Base-by-base conservation (phyloP, 129 eudicot genomes). In the Sambucus nigra region DNA sequence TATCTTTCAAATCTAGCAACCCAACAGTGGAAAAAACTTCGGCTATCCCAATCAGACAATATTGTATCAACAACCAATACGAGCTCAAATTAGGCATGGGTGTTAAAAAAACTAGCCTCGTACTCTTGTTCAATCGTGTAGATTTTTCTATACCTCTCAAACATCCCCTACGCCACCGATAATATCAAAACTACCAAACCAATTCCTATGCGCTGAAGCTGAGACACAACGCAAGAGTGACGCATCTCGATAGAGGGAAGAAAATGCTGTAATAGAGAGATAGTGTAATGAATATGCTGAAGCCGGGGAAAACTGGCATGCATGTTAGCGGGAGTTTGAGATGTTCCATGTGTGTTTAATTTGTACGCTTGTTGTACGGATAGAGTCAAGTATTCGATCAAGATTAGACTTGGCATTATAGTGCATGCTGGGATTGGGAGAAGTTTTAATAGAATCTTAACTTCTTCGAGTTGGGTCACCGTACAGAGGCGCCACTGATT, bases 291-390 rank as follows among this genome's bases (percentile, higher is more conserved):
- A 88, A 84, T 59, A 88, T 88, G 80, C 92, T 88, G 51, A 88
- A 82, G 38, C 92, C 91, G 0, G 97, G 97, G 38, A 88, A 88
- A 25, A 88, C 97, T 14, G 97, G 97, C 97, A 88, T 88, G 79
- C 97, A 88, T 32, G 94, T 88, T 49, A 88, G 94, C 0, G 97
- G 97, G 51, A 88, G 94, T 51, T 88, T 88, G 7, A 88, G 61
- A 53, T 55, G 79, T 14, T 94, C 97, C 64, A 88, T 51, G 49
- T 75, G 94, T 88, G 67, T 88, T 88, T 57, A 88, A 47, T 0
- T 94, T 88, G 54, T 84, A 88, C 11, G 97, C 97, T 40, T 88
- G 97, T 18, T 88, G 97, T 26, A 88, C 94, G 12, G 94, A 88
- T 51, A 88, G 79, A 13, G 97, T 84, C 67, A 88, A 50, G 42